Evolutionary conservation across 2,329 filamentous ascomycete genomes (phyloP), one percentile per base, ranked within the genome.

Genomic region (Fusarium praegraminearum): DNA sequence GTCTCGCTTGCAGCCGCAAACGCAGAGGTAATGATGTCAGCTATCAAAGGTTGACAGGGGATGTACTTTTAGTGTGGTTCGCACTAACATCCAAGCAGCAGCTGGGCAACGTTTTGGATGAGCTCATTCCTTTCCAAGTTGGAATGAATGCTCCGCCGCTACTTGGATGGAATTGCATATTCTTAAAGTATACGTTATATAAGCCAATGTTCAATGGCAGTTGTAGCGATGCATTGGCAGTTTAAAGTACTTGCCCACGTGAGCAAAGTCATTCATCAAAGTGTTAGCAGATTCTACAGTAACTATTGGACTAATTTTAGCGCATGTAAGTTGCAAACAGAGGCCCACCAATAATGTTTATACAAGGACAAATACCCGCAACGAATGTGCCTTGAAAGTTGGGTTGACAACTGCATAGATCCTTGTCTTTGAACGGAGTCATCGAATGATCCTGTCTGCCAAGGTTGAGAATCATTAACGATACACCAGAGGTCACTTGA

Each of bases 21-120:
- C 44, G 36, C 56, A 62, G 61, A 52, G 38, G 70, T 75, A 73
- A 73, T 75, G 73, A 75, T 75, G 73, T 75, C 73, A 75, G 73
- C 67, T 71, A 62, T 57, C 49, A 26, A 43, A 36, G 36, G 50
- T 35, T 33, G 52, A 43, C 62, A 65, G 60, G 62, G 54, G 45
- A 30, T 49, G 7, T n/a, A 30, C 20, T 49, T 52, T 65, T 65
- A 69, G 56, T 44, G 36, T 24, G 24, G 44, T 57, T 53, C 47
- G 51, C 55, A 55, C 62, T 57, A 58, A 49, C 36, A 53, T 38
- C 28, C 47, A 62, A 51, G 26, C 35, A 35, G 26, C 30, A 45
- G 41, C 40, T 24, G 11, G 43, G 30, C 26, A 35, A 40, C 18
- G 22, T 20, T 47, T 22, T 22, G 26, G 24, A 44, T 20, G 38